These are phyloP conservation scores for Stagonosporopsis chrysanthemi DNA, from an alignment of 2,329 filamentous ascomycete genomes.

Conservation along the genomic window DNA sequence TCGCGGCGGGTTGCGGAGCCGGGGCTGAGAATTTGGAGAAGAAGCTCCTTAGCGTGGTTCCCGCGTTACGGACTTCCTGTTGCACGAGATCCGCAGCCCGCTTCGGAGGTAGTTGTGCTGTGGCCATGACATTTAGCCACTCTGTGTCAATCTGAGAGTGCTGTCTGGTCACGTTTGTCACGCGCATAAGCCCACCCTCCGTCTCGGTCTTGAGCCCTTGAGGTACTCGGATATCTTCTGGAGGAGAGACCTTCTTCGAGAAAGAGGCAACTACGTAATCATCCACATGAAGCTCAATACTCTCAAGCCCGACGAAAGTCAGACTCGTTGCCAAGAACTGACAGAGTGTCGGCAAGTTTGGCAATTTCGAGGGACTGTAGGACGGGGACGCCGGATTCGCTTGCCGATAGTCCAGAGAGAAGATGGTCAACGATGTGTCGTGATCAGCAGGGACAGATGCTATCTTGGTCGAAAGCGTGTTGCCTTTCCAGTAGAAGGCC, in stretches of 20 bases:
- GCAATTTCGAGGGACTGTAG: conserved; percentile 71
- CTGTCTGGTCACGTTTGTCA: conserved; percentile 80
- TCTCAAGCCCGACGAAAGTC: conserved; percentile 90
- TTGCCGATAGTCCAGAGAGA: conserved; percentile 93
- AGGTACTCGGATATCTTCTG: conserved; percentile 74
- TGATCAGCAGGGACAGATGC: conserved; percentile 74
- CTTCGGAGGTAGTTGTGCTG: conserved; percentile 68
- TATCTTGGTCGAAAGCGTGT: conserved; percentile 91
- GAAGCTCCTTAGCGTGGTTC: conserved; percentile 49
- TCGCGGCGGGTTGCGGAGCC: conserved; percentile 30
- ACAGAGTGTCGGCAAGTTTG: conserved; percentile 82
- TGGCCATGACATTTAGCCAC: conserved; percentile 87
- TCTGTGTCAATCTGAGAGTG: conserved; percentile 90
- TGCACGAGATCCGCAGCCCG: conserved; percentile 45
- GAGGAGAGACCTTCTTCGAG: conserved; percentile 84
- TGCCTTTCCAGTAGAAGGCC: conserved; percentile 99
- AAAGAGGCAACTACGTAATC: conserved; percentile 81
- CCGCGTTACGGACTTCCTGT: conserved; percentile 46
- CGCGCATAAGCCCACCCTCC: conserved; percentile 86
- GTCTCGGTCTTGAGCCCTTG: conserved; percentile 82
- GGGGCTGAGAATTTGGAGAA: conserved; percentile 49
- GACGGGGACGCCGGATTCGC: conserved; percentile 60
- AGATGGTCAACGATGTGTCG: conserved; percentile 78
- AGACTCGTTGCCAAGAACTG: conserved; percentile 95
- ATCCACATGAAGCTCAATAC: conserved; percentile 90